These are phyloP conservation scores for Dicorynia guianensis DNA, from an alignment of 306 rosid species.

Conservation along the genomic window DNA sequence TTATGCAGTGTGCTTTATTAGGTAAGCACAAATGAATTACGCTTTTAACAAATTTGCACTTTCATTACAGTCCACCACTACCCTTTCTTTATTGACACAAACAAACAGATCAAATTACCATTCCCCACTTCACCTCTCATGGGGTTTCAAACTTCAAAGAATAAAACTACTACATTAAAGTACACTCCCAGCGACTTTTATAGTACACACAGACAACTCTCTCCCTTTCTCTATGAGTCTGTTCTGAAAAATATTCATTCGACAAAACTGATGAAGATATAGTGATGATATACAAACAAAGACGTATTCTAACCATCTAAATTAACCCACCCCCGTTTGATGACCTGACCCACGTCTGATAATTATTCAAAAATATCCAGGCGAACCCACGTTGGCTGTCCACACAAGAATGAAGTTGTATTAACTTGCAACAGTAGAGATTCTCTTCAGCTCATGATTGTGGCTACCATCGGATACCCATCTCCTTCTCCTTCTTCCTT, in stretches of 20 bases:
- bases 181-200: conserved; percentile 38
- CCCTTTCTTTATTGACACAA: conserved; percentile 47
- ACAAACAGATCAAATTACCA: conserved; percentile 48
- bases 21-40: too few species aligned
- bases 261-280: conserved; percentile 21
- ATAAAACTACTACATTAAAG: conserved; percentile 23
- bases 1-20: too few species aligned
- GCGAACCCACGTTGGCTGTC: conserved; percentile 4
- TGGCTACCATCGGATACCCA: conserved; percentile 43
- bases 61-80: conserved; percentile 34
- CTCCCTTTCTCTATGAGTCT: conserved; percentile 30
- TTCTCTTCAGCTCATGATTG: conserved; percentile 50
- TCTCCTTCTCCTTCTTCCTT: conserved; percentile 45
- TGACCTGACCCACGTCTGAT: conserved; percentile 27
- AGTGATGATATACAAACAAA: conserved; percentile 3
- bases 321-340: neutral
- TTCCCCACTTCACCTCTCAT: conserved; percentile 59
- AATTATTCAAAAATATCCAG: conserved; percentile 10
- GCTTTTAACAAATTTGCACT: conserved; percentile 17
- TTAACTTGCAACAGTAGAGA: neutral
- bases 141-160: conserved; percentile 42
- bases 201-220: conserved; percentile 28
- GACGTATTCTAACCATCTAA: neutral
- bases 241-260: conserved; percentile 15
- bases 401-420: neutral